Evolutionary conservation across 371 early-diverging fungal genomes (phyloP), one percentile per base, ranked within the genome.

Genomic region (Choanephora cucurbitarum): DNA sequence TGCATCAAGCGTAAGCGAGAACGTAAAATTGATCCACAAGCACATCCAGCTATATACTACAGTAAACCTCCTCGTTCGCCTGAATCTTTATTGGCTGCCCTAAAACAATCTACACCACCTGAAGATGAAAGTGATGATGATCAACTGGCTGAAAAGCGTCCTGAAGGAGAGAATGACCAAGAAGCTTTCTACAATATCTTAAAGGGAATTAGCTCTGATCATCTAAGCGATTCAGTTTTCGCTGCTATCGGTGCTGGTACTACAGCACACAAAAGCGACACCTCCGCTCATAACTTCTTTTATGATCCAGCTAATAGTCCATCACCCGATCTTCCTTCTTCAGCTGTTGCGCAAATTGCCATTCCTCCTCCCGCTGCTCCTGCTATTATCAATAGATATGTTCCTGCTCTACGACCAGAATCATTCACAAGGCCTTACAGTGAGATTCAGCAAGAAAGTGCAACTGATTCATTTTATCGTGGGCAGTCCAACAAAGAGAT

Each of bases 61-160:
- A 73, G 77, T 7, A 79, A 79, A 34, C 70, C 72, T 33, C 80
- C 80, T 6, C 65, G 66, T 17, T 51, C 72, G 6, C 74, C 80
- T 5, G 69, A 79, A 44, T 66, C 72, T 1, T 48, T 79, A 4
- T 54, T 79, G 14, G 73, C 70, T 1, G 60, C 67, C 46, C 48
- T 79, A 5, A 52, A 58, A 19, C 47, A 52, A 17, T 39, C 39
- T 31, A 28, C 58, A 1, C 45, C 44, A 4, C 45, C 44, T 0
- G 44, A 60, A 5, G 40, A 60, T 44, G 11, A 51, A 23, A 37
- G 28, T 3, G 43, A 19, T 18, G 58, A 64, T 1, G 52, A 44
- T 11, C 23, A 33, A 2, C 42, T 39, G 10, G 33, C 21, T 23
- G 61, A 60, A 9, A 60, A 60, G 21, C 6, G 19, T 4, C 43